These are phyloP conservation scores for Penicillium cosmopolitanum DNA, from an alignment of 495 filamentous ascomycete genomes.

Conservation along the genomic window DNA sequence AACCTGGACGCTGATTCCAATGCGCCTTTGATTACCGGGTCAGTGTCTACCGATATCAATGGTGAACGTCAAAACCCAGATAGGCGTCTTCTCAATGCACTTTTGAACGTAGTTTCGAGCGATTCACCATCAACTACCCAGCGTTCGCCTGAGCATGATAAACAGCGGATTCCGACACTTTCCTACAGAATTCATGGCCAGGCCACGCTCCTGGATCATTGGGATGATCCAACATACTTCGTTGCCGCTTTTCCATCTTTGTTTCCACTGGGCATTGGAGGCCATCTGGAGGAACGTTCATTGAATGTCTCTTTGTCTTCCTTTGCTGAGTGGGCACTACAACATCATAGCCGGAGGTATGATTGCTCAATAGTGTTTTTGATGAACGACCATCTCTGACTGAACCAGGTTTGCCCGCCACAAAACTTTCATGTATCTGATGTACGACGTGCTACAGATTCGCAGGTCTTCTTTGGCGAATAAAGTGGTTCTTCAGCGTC, in stretches of 20 bases:
- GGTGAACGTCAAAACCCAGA: constrained; percentile 23
- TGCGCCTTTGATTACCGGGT: constrained; percentile 1
- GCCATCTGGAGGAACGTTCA: constrained; percentile 20
- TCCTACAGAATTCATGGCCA: constrained; percentile 11
- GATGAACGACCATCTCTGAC: too few relatives aligned
- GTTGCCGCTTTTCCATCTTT: constrained; percentile 23
- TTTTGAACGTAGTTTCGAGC: too few relatives aligned
- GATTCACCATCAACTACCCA: too few relatives aligned
- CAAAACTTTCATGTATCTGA: neutral
- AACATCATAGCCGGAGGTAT: constrained; percentile 22
- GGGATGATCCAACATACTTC: constrained; percentile 20
- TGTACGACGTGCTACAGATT: neutral
- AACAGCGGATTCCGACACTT: neutral
- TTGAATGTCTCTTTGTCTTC: constrained; percentile 12
- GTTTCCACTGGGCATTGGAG: constrained; percentile 24
- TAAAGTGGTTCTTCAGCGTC: neutral
- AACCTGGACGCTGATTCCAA: neutral
- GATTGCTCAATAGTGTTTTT: neutral
- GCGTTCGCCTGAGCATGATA: too few relatives aligned
- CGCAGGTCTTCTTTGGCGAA: neutral
- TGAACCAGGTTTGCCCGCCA: neutral
- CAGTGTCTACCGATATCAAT: constrained; percentile 18
- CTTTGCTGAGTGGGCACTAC: constrained; percentile 16
- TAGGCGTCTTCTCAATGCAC: constrained; percentile 2
- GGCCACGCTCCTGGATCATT: constrained; percentile 15